These are phyloP conservation scores for Eucalyptus erythrocorys DNA, from an alignment of 345 rosid genomes.

Conservation along the genomic window DNA sequence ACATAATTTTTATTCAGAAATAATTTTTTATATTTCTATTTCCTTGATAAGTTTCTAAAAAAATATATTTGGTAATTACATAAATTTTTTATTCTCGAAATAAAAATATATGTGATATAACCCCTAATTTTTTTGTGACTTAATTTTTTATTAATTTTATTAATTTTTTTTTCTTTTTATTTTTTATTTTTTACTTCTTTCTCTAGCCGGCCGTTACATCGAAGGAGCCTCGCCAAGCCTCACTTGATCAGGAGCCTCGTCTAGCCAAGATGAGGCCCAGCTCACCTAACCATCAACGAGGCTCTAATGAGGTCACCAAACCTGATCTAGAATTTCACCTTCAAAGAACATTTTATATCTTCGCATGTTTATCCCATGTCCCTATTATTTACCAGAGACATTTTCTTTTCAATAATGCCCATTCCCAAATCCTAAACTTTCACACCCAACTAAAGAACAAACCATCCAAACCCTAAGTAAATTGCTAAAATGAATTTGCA, in stretches of 20 bases:
- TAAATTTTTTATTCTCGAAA: too few relatives aligned
- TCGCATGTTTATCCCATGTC: background rate
- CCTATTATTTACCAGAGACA: background rate
- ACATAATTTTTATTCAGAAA: too few relatives aligned
- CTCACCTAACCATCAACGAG: too few relatives aligned
- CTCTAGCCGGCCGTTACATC: rapidly evolving
- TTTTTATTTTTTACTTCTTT: too few relatives aligned
- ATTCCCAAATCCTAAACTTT: background rate
- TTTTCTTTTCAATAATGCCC: background rate
- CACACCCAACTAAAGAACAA: background rate
- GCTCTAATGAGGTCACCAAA: rapidly evolving
- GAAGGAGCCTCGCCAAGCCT: rapidly evolving
- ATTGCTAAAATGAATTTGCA: background rate
- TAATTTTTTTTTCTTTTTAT: rapidly evolving
- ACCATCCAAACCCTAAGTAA: background rate
- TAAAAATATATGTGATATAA: too few relatives aligned
- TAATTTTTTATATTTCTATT: too few relatives aligned
- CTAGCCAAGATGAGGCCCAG: rapidly evolving
- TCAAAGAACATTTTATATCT: background rate
- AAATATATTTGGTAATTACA: too few relatives aligned
- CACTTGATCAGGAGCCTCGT: too few relatives aligned
- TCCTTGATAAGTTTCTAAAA: too few relatives aligned
- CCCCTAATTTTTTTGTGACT: too few relatives aligned
- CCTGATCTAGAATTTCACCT: background rate
- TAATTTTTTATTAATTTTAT: too few relatives aligned